Evolutionary conservation across 495 filamentous ascomycete genomes (phyloP), one percentile per base, ranked within the genome.

Genomic region (Aspergillus cristatus): DNA sequence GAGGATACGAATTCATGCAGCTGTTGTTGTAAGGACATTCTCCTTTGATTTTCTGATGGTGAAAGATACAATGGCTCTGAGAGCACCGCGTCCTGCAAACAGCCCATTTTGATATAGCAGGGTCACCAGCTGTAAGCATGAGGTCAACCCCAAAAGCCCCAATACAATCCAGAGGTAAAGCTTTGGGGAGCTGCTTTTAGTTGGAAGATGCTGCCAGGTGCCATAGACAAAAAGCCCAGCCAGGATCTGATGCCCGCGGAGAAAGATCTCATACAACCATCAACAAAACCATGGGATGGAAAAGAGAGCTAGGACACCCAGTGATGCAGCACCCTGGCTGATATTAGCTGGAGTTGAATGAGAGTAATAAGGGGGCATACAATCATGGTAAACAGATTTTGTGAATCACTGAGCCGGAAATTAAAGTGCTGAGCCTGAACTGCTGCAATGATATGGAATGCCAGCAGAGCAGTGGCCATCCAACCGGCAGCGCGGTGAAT

Each of bases 231-330:
- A 48, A 16, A 52, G 29, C 7, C 31, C 37, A 1, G 56, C 39
- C 14, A 60, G 42, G 14, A 31, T 37, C 45, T 65, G 45, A 42
- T 67, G 45, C 18, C 14, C 41, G 17, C 47, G 45, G 30, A 65
- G 46, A 32, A 67, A 67, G 32, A 59, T 37, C 35, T 63, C 45
- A 30, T 60, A 65, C 3, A 45, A 55, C 17, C 18, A 41, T 24
- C 31, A 34, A 7, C 49, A 44, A 65, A 6, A 45, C 13, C 12
- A 45, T 36, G 38, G 40, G 17, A 49, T 20, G 1, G 45, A 51
- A 41, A 55, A 34, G 3, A 57, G 25, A 14, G 32, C 29, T 17
- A 58, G 42, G 1, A 42, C 4, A 14, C 22, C 20, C 12, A 58
- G 35, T 41, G 38, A 35, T 13, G 28, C 32, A 32, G 31, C 34